Percentiles rank a stretch among this genome's conserved stretches.
phyloP scores from a whole-genome alignment of 169 alveolate species.

The Plasmodium blacklocki region DNA sequence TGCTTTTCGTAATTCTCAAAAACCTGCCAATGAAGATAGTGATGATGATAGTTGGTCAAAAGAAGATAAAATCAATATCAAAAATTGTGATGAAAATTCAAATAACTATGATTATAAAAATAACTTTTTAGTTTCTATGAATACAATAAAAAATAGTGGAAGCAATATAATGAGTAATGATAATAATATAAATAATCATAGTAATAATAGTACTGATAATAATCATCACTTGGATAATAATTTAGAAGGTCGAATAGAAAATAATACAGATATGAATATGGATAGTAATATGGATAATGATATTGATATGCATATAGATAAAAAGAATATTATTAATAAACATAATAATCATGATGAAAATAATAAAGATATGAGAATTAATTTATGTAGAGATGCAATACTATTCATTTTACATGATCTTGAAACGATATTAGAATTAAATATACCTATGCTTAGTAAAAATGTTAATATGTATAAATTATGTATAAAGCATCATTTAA shows the following conservation, averaged over 20 bases:
- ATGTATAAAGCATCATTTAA: conserved; percentile 82
- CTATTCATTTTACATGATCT: conserved; percentile 84
- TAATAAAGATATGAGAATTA: conserved; percentile 74
- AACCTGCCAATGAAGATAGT: conserved; percentile 80
- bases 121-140: conserved; percentile 17
- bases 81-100: conserved; percentile 38
- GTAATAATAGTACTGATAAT: no score
- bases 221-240: no score
- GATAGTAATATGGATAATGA: no score
- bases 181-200: conserved; percentile 7
- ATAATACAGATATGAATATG: no score
- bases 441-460: conserved; percentile 81
- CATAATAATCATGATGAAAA: conserved; percentile 29
- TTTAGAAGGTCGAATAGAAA: no score
- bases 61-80: conserved; percentile 39
- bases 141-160: conserved; percentile 6
- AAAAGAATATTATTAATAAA: no score
- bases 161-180: conserved; percentile 1
- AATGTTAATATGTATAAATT: conserved; percentile 75
- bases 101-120: conserved; percentile 57
- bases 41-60: conserved; percentile 74
- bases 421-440: conserved; percentile 81
- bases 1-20: conserved; percentile 88
- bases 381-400: conserved; percentile 83
- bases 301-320: no score